Evolutionary conservation across 441 rosid species (phyloP), one percentile per base, ranked within the genome.

Genomic region (Manihot esculenta): DNA sequence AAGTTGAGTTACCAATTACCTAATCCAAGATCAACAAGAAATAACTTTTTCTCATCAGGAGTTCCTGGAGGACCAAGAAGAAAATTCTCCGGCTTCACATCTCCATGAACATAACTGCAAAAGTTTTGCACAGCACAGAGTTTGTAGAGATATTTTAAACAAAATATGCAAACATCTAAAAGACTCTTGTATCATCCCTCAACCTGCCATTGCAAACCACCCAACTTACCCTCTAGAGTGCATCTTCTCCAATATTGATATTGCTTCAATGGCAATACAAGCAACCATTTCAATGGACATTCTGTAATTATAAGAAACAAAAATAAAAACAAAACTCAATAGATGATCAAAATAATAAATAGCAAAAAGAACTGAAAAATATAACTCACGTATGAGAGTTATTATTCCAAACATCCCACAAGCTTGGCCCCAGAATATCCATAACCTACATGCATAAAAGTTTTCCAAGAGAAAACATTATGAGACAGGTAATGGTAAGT

Each of bases 1-100:
- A 54, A 23, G 51, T 12, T 41, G 49, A 48, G 44, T 20, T 30
- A 64, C 5, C 17, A 74, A 45, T 68, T 83, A 95, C 99, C 97
- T 80, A 95, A 81, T 59, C 98, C 99, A 62, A 93, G 91, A 74
- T 95, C 99, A 55, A 95, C 94, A 68, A 95, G 93, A 61, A 86
- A 91, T 63, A 94, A 81, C 72, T 85, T 94, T 71, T 88, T 94
- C 79, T 87, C 97, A 56, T 94, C 97, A 26, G 86, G 85, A 63
- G 94, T 86, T 80, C 93, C 91, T 0, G 95, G 86, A 44, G 85
- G 80, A 26, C 99, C 99, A 74, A 95, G 93, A 79, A 95, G 79
- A 71, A 95, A 92, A 72, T 95, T 95, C 84, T 93, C 98, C 33
- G 99, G 99, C 67, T 95, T 95, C 14, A 95, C 96, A 82, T 95